Conservation (phyloP, 2,329 filamentous ascomycete genomes). For the Trichoderma koningiopsis region DNA sequence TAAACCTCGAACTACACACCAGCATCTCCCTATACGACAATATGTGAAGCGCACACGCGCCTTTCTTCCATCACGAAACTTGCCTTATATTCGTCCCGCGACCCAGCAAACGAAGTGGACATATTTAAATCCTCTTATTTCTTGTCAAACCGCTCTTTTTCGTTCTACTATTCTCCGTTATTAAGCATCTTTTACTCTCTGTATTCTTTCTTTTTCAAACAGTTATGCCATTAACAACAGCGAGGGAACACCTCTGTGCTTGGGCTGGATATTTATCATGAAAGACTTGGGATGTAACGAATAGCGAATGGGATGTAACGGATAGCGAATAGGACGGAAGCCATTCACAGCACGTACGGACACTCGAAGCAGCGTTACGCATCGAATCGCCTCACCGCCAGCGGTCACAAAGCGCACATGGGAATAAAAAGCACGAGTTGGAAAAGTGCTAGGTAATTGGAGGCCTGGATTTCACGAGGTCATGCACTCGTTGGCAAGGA, state of each 20-base stretch:
- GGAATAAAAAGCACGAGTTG: not conserved
- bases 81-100: not conserved
- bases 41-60: not conserved
- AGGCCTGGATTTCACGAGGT: not conserved
- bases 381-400: not conserved
- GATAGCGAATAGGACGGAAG: not conserved
- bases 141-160: not conserved
- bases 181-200: not conserved
- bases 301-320: not conserved
- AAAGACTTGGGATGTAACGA: not conserved
- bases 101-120: not conserved
- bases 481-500: not conserved
- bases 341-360: not conserved
- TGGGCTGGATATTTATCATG: not conserved
- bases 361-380: not conserved
- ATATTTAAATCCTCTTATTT: not conserved
- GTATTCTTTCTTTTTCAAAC: not conserved
- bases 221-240: not conserved
- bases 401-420: not conserved
- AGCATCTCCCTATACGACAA: not conserved
- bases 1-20: not conserved
- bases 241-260: not conserved
- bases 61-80: not conserved
- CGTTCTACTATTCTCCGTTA: not conserved
- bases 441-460: not conserved